phyloP scores from a whole-genome alignment of 805 yeast genomes.

The Saccharomycopsis sp. region DNA sequence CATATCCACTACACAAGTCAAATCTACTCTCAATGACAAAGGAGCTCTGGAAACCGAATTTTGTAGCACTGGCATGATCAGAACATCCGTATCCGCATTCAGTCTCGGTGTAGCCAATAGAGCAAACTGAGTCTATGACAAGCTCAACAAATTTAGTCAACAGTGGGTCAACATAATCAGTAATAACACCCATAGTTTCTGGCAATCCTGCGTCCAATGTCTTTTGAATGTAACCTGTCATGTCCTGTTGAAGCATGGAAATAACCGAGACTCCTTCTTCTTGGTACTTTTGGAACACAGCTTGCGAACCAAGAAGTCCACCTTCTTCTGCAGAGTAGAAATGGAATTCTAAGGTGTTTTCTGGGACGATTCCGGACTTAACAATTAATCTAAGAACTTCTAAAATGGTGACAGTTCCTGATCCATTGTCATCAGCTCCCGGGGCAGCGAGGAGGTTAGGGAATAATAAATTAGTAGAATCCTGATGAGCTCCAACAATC shows the following conservation, averaged over 20 bases:
- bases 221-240: constrained; percentile 73
- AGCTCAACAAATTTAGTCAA: constrained; percentile 58
- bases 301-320: constrained; percentile 81
- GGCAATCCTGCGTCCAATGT: constrained; percentile 43
- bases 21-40: constrained; percentile 77
- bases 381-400: constrained; percentile 64
- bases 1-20: constrained; percentile 54
- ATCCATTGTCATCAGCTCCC: constrained; percentile 94
- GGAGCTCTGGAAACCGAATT: constrained; percentile 78
- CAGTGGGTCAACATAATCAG: constrained; percentile 54
- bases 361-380: constrained; percentile 37
- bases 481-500: constrained; percentile 89
- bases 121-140: constrained; percentile 55
- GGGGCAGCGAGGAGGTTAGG: constrained; percentile 73
- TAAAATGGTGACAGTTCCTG: constrained; percentile 74
- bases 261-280: constrained; percentile 45
- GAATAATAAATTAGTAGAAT: constrained; percentile 66
- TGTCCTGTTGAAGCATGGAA: constrained; percentile 90
- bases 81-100: constrained; percentile 89
- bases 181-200: constrained; percentile 72
- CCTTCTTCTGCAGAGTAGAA: constrained; percentile 95
- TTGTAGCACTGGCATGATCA: constrained; percentile 83
- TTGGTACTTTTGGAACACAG: constrained; percentile 56
- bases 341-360: constrained; percentile 82
- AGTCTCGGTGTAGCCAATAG: constrained; percentile 68